These are phyloP conservation scores for Trichomonascus vanleenenianus DNA, from an alignment of 805 yeast species.

Conservation along the genomic window DNA sequence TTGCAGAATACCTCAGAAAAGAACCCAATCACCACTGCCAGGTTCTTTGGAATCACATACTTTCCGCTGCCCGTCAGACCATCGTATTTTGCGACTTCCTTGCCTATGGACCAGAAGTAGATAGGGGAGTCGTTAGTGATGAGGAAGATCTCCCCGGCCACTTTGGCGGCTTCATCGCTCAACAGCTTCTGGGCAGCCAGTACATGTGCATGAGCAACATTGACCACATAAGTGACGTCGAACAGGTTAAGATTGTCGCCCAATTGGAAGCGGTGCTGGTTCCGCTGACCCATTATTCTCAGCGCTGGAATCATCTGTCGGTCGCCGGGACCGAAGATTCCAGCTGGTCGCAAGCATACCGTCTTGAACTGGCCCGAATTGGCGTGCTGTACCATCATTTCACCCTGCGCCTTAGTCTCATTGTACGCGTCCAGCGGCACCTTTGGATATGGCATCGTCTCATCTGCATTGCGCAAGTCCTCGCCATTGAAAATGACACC, in stretches of 20 bases:
- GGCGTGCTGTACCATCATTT: slow-evolving; percentile 67
- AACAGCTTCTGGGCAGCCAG: slow-evolving; percentile 77
- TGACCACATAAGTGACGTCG: slow-evolving; percentile 98
- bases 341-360: slow-evolving; percentile 91
- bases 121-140: slow-evolving; percentile 91
- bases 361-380: slow-evolving; percentile 62
- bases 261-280: slow-evolving; percentile 86
- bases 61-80: slow-evolving; percentile 69
- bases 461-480: slow-evolving; percentile 87
- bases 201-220: slow-evolving; percentile 95
- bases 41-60: slow-evolving; percentile 59
- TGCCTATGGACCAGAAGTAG: slow-evolving; percentile 94
- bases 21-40: slow-evolving; percentile 80
- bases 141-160: slow-evolving; percentile 84
- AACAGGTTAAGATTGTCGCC: slow-evolving; percentile 92
- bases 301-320: slow-evolving; percentile 93
- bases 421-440: slow-evolving; percentile 95
- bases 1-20: slow-evolving; percentile 68
- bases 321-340: slow-evolving; percentile 98
- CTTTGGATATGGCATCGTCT: slow-evolving; percentile 85
- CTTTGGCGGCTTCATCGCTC: slow-evolving; percentile 33
- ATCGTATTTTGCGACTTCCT: slow-evolving; percentile 96
- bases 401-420: slow-evolving; percentile 90
- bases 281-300: slow-evolving; percentile 69
- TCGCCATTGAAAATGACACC: slow-evolving; percentile 97